phyloP scores from a whole-genome alignment of 257 asterid genomes.

The Nicotiana otophora region DNA sequence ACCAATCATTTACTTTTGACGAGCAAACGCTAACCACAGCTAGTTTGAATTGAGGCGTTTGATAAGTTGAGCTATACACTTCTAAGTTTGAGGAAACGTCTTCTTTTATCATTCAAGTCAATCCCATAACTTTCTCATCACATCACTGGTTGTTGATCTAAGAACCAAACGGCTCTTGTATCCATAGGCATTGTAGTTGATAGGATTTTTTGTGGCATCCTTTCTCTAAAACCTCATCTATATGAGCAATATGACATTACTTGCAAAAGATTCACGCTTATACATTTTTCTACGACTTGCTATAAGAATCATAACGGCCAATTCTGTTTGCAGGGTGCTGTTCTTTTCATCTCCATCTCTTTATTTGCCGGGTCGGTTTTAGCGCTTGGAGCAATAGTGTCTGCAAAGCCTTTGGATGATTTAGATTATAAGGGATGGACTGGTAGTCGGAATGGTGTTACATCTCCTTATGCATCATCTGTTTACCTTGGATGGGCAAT shows the following conservation, averaged over 20 bases:
- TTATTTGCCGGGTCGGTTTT: slow-evolving; percentile 80
- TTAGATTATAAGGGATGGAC: slow-evolving; percentile 73
- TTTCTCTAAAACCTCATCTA: not conserved
- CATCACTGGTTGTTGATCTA: not conserved
- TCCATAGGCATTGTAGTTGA: not conserved
- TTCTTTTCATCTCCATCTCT: slow-evolving; percentile 65
- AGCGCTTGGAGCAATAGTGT: slow-evolving; percentile 90
- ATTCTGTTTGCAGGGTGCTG: slow-evolving; percentile 49
- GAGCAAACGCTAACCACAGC: not conserved
- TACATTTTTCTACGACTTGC: not conserved
- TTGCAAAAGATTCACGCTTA: not conserved
- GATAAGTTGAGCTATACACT: not conserved
- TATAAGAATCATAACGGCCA: not conserved
- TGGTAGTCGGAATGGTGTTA: slow-evolving; percentile 51
- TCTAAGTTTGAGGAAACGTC: not conserved
- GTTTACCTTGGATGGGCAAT: slow-evolving; percentile 93
- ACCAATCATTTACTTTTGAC: not conserved
- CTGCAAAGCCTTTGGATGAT: slow-evolving; percentile 96
- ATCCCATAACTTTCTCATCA: not conserved
- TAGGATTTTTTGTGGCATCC: not conserved
- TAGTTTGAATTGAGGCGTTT: slow-evolving; percentile 1
- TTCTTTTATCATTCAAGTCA: not conserved
- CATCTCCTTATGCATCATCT: slow-evolving; percentile 92
- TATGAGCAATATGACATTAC: not conserved
- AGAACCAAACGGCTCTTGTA: slow-evolving; percentile 2